Evolutionary conservation across 371 early-diverging fungal species (phyloP).

Genomic region (Mucor ambiguus): DNA sequence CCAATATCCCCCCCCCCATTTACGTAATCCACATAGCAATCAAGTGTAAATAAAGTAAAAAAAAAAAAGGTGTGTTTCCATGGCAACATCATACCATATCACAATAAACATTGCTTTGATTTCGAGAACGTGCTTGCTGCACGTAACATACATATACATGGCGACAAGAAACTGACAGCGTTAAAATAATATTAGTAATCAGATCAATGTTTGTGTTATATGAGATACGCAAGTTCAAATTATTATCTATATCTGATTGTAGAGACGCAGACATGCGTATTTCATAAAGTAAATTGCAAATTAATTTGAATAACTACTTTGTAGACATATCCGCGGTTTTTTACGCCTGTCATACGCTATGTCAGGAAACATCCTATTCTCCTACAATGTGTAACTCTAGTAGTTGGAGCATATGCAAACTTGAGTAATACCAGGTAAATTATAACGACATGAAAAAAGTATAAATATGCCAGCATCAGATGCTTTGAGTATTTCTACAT

Average conservation of each 20-base stretch:
- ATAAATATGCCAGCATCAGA: not conserved
- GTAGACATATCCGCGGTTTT: constrained; percentile 1
- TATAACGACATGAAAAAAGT: not conserved
- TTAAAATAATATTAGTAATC: not conserved
- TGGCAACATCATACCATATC: not conserved
- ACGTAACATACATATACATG: not conserved
- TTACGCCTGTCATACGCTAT: not conserved
- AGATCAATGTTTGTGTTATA: not conserved
- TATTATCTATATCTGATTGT: not conserved
- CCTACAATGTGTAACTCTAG: not conserved
- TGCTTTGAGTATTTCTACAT: not conserved
- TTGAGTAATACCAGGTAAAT: not conserved
- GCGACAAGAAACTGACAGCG: not conserved
- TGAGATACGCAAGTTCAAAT: not conserved
- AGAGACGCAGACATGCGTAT: not conserved
- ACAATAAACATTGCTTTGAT: not conserved
- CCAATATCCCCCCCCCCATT: not conserved
- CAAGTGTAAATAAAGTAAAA: constrained; percentile 2
- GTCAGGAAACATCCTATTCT: not conserved
- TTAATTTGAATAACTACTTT: constrained; percentile 2
- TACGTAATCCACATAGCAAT: not conserved
- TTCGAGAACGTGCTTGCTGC: not conserved
- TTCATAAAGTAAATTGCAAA: not conserved
- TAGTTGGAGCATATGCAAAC: not conserved
- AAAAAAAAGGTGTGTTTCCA: not conserved